Conservation (phyloP, 176 grass and related monocot species). For the Eleusine coracana region DNA sequence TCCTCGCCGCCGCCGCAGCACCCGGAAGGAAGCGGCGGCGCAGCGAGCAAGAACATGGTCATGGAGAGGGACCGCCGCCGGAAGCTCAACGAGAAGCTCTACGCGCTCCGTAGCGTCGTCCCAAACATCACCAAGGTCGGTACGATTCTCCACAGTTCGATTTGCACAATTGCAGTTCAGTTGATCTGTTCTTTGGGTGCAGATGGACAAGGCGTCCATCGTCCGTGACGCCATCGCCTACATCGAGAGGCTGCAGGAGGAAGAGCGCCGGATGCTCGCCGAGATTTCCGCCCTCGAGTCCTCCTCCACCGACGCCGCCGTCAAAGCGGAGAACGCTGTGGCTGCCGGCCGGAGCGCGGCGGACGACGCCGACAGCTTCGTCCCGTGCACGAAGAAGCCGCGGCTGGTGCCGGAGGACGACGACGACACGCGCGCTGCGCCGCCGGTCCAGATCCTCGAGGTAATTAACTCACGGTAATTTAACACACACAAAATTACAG, state of each 20-base stretch:
- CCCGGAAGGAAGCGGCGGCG: not conserved
- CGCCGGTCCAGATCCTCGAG: constrained; percentile 48
- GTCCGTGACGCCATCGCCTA: constrained; percentile 72
- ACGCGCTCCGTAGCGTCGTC: constrained; percentile 53
- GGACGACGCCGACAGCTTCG: not conserved
- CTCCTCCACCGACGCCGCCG: no score
- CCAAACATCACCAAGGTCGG: constrained; percentile 61
- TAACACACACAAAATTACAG: no score
- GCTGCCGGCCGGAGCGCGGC: not conserved
- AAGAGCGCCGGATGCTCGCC: constrained; percentile 54
- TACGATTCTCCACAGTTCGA: not conserved
- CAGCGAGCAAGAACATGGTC: constrained; percentile 39
- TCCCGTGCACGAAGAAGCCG: constrained; percentile 26
- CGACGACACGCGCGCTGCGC: not conserved
- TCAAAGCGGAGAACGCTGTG: not conserved
- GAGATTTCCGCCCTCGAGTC: constrained; percentile 47
- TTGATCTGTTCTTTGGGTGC: not conserved
- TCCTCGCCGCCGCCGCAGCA: not conserved
- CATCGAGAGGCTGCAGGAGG: constrained; percentile 67
- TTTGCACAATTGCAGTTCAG: not conserved
- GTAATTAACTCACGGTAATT: not conserved
- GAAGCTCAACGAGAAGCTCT: constrained; percentile 69
- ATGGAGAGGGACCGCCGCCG: constrained; percentile 55
- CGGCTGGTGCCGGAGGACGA: not conserved
- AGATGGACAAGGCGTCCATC: constrained; percentile 88